Conservation (phyloP, 1,284 basidiomycete species). For the Mycosarcoma maydis region DNA sequence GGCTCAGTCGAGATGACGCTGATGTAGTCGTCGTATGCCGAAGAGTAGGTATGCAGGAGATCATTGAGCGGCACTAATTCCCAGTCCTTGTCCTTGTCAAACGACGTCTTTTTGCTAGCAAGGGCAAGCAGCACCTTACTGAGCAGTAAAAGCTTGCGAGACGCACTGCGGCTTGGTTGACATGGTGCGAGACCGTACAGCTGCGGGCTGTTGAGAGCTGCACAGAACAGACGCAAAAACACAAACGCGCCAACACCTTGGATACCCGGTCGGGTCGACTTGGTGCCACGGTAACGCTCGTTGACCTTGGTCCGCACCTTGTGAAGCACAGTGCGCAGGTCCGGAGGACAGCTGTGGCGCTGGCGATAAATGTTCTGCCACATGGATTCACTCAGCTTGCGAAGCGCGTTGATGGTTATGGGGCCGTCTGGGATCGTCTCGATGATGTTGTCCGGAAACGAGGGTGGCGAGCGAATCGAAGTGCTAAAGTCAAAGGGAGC, state of each 20-base stretch:
- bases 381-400: slow-evolving; percentile 43
- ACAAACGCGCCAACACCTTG: slow-evolving; percentile 61
- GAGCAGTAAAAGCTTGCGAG: slow-evolving; percentile 45
- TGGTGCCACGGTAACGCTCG: slow-evolving; percentile 33
- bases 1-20: slow-evolving; percentile 55
- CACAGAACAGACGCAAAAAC: slow-evolving; percentile 59
- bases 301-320: slow-evolving; percentile 54
- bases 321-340: slow-evolving; percentile 49
- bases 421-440: slow-evolving; percentile 35
- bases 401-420: slow-evolving; percentile 30
- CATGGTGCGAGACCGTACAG: slow-evolving; percentile 52
- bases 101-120: slow-evolving; percentile 50
- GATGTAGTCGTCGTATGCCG: slow-evolving; percentile 60
- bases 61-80: slow-evolving; percentile 49
- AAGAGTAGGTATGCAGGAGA: slow-evolving; percentile 45
- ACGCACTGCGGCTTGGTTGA: slow-evolving; percentile 26
- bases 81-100: slow-evolving; percentile 59
- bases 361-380: slow-evolving; percentile 59
- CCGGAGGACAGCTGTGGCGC: slow-evolving; percentile 55
- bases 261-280: slow-evolving; percentile 49
- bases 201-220: slow-evolving; percentile 58
- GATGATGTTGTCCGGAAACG: slow-evolving; percentile 20
- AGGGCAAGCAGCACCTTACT: slow-evolving; percentile 56
- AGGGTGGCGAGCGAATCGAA: slow-evolving; percentile 24
- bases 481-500: slow-evolving; percentile 22